phyloP scores from a whole-genome alignment of 805 yeast species.

The Lachancea meyersii region DNA sequence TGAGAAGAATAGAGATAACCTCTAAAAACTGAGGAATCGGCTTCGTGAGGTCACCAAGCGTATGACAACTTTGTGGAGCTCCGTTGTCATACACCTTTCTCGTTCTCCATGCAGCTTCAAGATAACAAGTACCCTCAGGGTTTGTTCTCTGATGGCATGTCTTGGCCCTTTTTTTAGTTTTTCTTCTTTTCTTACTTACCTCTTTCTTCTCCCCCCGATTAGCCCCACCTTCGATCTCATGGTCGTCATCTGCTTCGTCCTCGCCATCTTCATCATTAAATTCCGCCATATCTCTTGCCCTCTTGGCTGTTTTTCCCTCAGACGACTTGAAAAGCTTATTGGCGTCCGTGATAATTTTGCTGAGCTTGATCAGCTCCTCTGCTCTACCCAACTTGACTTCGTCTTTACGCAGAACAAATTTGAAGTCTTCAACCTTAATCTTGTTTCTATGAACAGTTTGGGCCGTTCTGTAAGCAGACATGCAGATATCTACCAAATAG shows the following conservation, averaged over 20 bases:
- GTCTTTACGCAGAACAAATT: conserved; percentile 61
- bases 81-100: too few relatives aligned
- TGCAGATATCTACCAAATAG: conserved; percentile 55
- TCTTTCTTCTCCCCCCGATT: conserved; percentile 9
- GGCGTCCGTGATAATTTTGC: conserved; percentile 58
- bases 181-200: conserved; percentile 10
- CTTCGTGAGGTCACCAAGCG: too few relatives aligned
- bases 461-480: conserved; percentile 47
- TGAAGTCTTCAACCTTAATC: conserved; percentile 65
- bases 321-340: conserved; percentile 60
- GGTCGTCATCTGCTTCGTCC: conserved; percentile 15
- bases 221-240: conserved; percentile 10
- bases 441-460: conserved; percentile 50
- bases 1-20: too few relatives aligned
- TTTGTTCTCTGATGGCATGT: neutral
- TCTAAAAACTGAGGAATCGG: too few relatives aligned
- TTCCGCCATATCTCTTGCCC: conserved; percentile 24
- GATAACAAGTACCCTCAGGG: too few relatives aligned
- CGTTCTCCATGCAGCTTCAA: too few relatives aligned
- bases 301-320: conserved; percentile 41
- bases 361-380: conserved; percentile 53
- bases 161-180: conserved; percentile 22
- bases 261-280: conserved; percentile 25
- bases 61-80: too few relatives aligned
- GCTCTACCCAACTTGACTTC: conserved; percentile 64